Evolutionary conservation across 768 basidiomycete genomes (phyloP), one percentile per base, ranked within the genome.

Genomic region (Cantharellus anzutake): DNA sequence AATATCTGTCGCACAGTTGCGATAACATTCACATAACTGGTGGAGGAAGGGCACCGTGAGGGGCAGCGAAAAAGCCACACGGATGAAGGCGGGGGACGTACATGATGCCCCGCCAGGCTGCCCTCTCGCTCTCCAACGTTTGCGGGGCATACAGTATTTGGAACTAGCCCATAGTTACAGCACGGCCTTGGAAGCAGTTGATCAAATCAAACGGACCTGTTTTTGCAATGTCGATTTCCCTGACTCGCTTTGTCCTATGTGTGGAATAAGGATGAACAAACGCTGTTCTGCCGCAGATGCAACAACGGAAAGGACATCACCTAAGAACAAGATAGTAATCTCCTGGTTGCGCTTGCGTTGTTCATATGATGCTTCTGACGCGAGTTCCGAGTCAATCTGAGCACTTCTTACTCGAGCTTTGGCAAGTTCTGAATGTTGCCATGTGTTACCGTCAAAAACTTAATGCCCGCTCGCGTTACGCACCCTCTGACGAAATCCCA

Each of bases 201-300:
- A 58, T 2, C 20, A 29, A 29, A 42, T 4, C 4, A 7, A 16
- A 61, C 61, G 14, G 35, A 61, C 61, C 60, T 62, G 61, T 48
- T 62, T 62, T 44, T 63, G 59, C 16, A 63, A 57, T 34, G 63
- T 64, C 4, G 59, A 60, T 55, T 64, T 64, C 56, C 63, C 63
- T 29, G 59, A 56, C 42, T 51, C 55, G 42, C 39, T 42, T 58
- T 64, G 63, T 38, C 62, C 62, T 37, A 61, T 29, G 20, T 29
- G 40, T 20, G 59, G 39, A 40, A 62, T 42, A 20, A 64, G 55
- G 42, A 29, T 48, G 44, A 11, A 29, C 48, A 38, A 41, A 62
- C 14, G 7, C 52, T 11, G 35, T 1, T 11, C 11, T 11, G 52
- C 35, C 14, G 52, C 14, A 55, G 11, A 11, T 14, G 35, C 38